A percentile compares a stretch with the other conserved stretches of the same genome.
Conservation (phyloP, 352 stramenopile species). For the Lagenidium giganteum region DNA sequence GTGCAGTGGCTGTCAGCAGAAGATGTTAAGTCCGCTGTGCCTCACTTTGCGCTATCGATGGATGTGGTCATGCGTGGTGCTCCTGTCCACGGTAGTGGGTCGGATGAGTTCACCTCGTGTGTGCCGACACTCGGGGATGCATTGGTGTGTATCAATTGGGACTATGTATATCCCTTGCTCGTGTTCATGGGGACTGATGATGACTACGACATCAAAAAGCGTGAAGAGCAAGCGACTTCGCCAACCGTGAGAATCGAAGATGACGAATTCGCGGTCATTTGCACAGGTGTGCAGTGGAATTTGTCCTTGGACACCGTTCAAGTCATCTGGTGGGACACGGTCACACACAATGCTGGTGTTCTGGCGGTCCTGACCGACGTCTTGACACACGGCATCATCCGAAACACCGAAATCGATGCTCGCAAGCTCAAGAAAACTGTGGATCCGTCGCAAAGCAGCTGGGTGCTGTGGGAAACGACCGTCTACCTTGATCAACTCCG, state of each 20-base stretch:
- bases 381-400: slow-evolving; percentile 42
- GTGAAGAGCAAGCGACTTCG: background rate
- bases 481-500: slow-evolving; percentile 54
- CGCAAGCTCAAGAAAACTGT: no score
- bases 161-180: slow-evolving; percentile 61
- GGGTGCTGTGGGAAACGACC: slow-evolving; percentile 50
- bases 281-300: slow-evolving; percentile 60
- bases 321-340: slow-evolving; percentile 60
- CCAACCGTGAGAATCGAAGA: background rate
- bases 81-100: background rate
- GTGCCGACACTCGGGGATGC: slow-evolving; percentile 40
- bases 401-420: slow-evolving; percentile 1
- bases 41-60: slow-evolving; percentile 44
- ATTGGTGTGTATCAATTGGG: slow-evolving; percentile 59
- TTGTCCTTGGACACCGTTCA: slow-evolving; percentile 51
- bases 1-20: slow-evolving; percentile 23
- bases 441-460: slow-evolving; percentile 7
- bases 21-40: background rate
- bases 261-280: slow-evolving; percentile 11
- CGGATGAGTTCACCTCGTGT: no score
- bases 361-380: slow-evolving; percentile 47
- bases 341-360: slow-evolving; percentile 44
- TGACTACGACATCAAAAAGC: slow-evolving; percentile 1
- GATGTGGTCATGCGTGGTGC: slow-evolving; percentile 40
- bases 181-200: slow-evolving; percentile 42